A percentile compares a stretch with the other conserved stretches of the same genome.
phyloP scores from a whole-genome alignment of 192 early-diverging fungal genomes.

The Chytriomyces confervae region DNA sequence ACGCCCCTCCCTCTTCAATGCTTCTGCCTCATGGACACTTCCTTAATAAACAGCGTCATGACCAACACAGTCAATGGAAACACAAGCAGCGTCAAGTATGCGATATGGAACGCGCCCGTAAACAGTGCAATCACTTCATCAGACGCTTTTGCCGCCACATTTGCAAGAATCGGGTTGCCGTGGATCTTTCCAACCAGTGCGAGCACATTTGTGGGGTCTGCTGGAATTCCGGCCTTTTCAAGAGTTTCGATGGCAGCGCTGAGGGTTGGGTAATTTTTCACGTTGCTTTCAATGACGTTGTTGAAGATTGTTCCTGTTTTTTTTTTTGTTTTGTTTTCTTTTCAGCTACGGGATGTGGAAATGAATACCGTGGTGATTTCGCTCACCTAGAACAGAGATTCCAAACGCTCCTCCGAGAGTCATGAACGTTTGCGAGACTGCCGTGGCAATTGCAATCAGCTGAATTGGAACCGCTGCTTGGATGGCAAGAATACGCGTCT shows the following conservation, averaged over 20 bases:
- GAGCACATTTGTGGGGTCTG: conserved; percentile 19
- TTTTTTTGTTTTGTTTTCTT: conserved; percentile 52
- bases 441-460: conserved; percentile 60
- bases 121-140: conserved; percentile 35
- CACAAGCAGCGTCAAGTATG: conserved; percentile 40
- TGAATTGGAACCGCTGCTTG: conserved; percentile 72
- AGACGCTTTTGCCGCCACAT: conserved; percentile 6
- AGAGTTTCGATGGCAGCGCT: neutral
- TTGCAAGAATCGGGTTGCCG: neutral
- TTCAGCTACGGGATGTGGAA: too few species aligned
- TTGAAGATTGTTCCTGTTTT: conserved; percentile 69
- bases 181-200: conserved; percentile 3
- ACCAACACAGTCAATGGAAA: conserved; percentile 34
- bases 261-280: conserved; percentile 36
- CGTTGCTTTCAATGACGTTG: conserved; percentile 51
- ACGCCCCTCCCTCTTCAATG: neutral
- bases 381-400: conserved; percentile 51
- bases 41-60: conserved; percentile 46
- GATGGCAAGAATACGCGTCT: conserved; percentile 74
- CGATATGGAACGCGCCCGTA: conserved; percentile 28
- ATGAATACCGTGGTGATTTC: neutral
- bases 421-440: conserved; percentile 69
- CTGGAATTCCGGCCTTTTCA: neutral
- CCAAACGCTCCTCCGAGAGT: conserved; percentile 71
- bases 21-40: conserved; percentile 18